Conservation (phyloP, 192 early-diverging fungal genomes). For the Coemansia sp. region DNA sequence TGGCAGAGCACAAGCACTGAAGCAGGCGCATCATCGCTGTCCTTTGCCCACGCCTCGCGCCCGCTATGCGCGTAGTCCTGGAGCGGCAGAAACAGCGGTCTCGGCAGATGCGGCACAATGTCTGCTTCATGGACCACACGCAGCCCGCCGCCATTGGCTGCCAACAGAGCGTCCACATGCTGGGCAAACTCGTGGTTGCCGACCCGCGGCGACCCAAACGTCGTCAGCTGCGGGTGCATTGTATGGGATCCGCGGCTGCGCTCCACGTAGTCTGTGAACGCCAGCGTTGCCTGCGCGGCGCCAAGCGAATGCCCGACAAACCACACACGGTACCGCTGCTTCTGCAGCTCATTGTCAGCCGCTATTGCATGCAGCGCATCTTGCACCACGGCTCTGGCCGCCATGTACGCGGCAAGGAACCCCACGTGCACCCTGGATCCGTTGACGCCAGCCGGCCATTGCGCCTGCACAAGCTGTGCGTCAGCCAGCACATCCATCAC, state of each 20-base stretch:
- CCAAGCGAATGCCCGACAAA: slow-evolving; percentile 52
- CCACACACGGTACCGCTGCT: slow-evolving; percentile 9
- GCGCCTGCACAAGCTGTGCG: slow-evolving; percentile 12
- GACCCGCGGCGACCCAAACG: slow-evolving; percentile 39
- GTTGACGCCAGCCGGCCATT: slow-evolving; percentile 13
- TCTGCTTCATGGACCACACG: slow-evolving; percentile 39
- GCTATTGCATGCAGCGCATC: slow-evolving; percentile 6
- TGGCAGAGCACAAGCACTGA: slow-evolving; percentile 12
- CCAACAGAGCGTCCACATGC: background rate
- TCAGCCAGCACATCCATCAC: slow-evolving; percentile 36
- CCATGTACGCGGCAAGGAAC: slow-evolving; percentile 37
- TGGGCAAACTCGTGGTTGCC: slow-evolving; percentile 33
- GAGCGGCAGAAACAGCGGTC: slow-evolving; percentile 2
- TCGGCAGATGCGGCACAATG: slow-evolving; percentile 33
- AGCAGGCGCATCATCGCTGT: background rate
- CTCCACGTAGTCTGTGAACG: slow-evolving; percentile 18
- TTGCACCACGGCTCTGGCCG: slow-evolving; percentile 10
- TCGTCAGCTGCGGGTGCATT: slow-evolving; percentile 10
- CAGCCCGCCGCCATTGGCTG: background rate
- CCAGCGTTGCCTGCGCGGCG: slow-evolving; percentile 39
- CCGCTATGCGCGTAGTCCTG: slow-evolving; percentile 30
- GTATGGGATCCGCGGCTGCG: background rate
- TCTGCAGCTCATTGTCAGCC: background rate
- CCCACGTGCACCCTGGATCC: slow-evolving; percentile 34
- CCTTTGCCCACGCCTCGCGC: slow-evolving; percentile 33